Base-by-base conservation (phyloP, 1,284 basidiomycete species). In the Pseudozyma tsukubaensis region DNA sequence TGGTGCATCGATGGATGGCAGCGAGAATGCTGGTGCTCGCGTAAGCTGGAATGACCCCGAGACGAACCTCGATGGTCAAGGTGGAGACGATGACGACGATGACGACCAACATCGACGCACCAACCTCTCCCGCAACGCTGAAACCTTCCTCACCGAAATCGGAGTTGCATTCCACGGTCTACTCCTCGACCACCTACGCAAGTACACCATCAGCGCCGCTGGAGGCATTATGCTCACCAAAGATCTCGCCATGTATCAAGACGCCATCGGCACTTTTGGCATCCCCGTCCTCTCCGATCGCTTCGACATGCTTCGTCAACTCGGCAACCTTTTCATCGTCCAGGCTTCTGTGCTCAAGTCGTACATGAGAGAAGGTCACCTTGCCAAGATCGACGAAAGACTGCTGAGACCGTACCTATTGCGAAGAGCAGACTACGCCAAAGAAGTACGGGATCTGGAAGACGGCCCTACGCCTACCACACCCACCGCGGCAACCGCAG, bases 161-260 rank as follows among this genome's bases (percentile, higher is more conserved):
- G 97, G 97, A 3, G 90, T 95, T 21, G 91, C 92, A 1, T 98
- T 99, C 87, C 96, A 99, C 80, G 90, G 95, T 60, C 87, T 97
- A 13, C 88, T 99, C 14, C 88, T 99, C 29, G 97, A 99, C 52
- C 97, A 99, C 83, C 87, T 98, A 60, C 92, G 92, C 82, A 98
- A 94, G 86, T 99, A 96, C 87, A 92, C 94, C 1, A 94, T 99
- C 59, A 97, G 92, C 79, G 94, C 94, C 0, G 94, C 94, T 0
- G 97, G 97, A 50, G 97, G 96, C 5, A 88, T 99, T 52, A 97
- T 99, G 93, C 90, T 99, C 42, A 96, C 96, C 21, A 98, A 98
- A 86, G 97, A 99, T 84, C 89, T 99, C 71, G 97, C 96, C 76
- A 91, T 92, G 45, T 99, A 99, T 83, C 97, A 99, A 87, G 97